Evolutionary conservation across 2,329 filamentous ascomycete genomes (phyloP).

Genomic region (Elsinoe necatrix): DNA sequence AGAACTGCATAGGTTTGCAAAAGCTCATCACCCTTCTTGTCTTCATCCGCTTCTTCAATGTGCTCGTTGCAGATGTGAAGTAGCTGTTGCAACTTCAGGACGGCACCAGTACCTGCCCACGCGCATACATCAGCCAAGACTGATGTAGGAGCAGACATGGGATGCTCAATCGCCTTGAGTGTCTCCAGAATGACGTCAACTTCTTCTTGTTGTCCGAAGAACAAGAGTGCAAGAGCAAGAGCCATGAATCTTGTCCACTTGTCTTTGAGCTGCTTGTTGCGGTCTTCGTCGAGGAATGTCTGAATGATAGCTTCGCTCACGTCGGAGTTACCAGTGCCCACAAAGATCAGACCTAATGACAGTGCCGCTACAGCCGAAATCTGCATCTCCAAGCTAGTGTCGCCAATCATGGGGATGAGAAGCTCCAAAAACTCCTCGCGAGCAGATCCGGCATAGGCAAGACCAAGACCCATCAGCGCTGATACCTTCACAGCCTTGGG

Average conservation of each 20-base stretch:
- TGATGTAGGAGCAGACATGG: conserved; percentile 91
- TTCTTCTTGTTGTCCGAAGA: conserved; percentile 94
- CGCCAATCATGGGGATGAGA: conserved; percentile 77
- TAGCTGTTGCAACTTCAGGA: conserved; percentile 93
- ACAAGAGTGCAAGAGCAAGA: conserved; percentile 83
- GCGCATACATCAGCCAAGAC: conserved; percentile 94
- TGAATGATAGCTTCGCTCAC: conserved; percentile 88
- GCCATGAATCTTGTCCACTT: conserved; percentile 98
- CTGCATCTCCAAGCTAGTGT: conserved; percentile 83
- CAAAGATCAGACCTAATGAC: conserved; percentile 80
- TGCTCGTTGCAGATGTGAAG: conserved; percentile 98
- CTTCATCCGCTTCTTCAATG: conserved; percentile 73
- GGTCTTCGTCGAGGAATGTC: conserved; percentile 87
- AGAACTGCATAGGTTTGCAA: conserved; percentile 94
- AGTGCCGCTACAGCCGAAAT: conserved; percentile 93
- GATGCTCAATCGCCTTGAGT: conserved; percentile 91
- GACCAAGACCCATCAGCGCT: conserved; percentile 89
- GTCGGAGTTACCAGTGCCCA: conserved; percentile 84
- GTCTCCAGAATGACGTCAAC: conserved; percentile 98
- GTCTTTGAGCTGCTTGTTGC: conserved; percentile 82
- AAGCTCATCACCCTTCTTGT: conserved; percentile 87
- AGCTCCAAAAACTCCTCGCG: conserved; percentile 80
- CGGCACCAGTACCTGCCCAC: conserved; percentile 94
- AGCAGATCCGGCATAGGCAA: conserved; percentile 91
- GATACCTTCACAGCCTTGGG: conserved; percentile 70